Percentiles rank a stretch among this genome's conserved stretches.
Conservation (phyloP, 352 stramenopile species). For the Phytophthora pisi region DNA sequence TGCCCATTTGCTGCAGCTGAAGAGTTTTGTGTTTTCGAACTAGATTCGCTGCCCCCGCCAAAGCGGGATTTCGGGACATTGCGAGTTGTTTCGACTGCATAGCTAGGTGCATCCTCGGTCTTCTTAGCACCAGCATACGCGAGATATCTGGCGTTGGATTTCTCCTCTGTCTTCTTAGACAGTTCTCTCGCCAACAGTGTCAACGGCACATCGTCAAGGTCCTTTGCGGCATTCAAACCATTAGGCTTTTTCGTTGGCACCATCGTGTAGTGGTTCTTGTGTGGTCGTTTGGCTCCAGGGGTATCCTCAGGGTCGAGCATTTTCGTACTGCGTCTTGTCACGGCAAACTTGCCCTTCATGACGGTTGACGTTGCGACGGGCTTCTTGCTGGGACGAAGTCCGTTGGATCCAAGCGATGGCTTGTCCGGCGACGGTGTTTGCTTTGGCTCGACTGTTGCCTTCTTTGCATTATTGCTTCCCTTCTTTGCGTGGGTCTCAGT, state of each 20-base stretch:
- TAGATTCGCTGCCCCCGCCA: slow-evolving; percentile 21
- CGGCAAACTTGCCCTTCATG: slow-evolving; percentile 49
- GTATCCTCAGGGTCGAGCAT: slow-evolving; percentile 36
- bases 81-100: slow-evolving; percentile 16
- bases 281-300: slow-evolving; percentile 13
- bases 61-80: slow-evolving; percentile 37
- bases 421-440: slow-evolving; percentile 11
- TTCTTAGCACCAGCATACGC: slow-evolving; percentile 46
- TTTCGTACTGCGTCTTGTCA: slow-evolving; percentile 52
- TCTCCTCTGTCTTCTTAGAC: slow-evolving; percentile 23
- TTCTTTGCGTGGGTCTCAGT: slow-evolving; percentile 25
- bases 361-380: slow-evolving; percentile 36
- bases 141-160: slow-evolving; percentile 45
- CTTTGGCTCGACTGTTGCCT: slow-evolving; percentile 6
- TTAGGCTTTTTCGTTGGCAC: slow-evolving; percentile 17
- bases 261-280: slow-evolving; percentile 31
- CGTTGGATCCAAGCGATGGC: slow-evolving; percentile 47
- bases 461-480: slow-evolving; percentile 8
- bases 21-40: slow-evolving; percentile 3
- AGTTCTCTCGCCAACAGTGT: slow-evolving; percentile 28
- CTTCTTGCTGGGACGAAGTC: slow-evolving; percentile 39
- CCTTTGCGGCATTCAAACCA: not conserved
- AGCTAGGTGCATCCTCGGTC: slow-evolving; percentile 27
- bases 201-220: slow-evolving; percentile 33
- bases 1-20: slow-evolving; percentile 8